These are phyloP conservation scores for Smittium culicis DNA, from an alignment of 371 early-diverging fungal species.

Conservation along the genomic window DNA sequence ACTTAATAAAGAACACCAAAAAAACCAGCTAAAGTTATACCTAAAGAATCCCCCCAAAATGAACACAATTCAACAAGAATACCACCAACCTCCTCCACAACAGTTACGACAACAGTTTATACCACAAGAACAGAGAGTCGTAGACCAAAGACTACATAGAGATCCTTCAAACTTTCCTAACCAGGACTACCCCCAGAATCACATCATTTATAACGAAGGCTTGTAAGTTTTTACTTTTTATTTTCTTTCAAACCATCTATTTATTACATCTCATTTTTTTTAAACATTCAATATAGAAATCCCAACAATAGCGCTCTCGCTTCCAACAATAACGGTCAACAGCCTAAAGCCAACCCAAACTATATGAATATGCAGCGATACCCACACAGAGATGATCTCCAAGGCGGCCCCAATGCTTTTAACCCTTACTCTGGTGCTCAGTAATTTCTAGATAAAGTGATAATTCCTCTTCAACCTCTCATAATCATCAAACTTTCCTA, in stretches of 20 bases:
- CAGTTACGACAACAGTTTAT: neutral
- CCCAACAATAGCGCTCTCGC: constrained; percentile 14
- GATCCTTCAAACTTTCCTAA: neutral
- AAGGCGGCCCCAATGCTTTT: constrained; percentile 16
- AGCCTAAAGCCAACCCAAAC: constrained; percentile 13
- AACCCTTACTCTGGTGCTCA: constrained; percentile 18
- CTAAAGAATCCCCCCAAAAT: neutral
- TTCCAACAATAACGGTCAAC: constrained; percentile 11
- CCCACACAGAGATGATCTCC: constrained; percentile 18
- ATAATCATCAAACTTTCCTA: too few relatives aligned
- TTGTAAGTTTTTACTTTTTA: too few relatives aligned
- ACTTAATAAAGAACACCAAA: neutral
- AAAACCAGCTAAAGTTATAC: neutral
- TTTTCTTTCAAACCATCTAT: too few relatives aligned
- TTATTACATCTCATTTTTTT: neutral
- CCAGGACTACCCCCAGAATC: neutral
- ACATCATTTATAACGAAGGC: neutral
- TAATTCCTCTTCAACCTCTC: too few relatives aligned
- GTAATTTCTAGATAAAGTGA: too few relatives aligned
- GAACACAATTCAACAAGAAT: neutral
- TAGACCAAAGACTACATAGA: neutral
- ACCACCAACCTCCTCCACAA: neutral
- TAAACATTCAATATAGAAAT: neutral
- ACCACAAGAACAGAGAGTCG: neutral
- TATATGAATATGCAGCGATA: constrained; percentile 13